Evolutionary conservation across 2,329 filamentous ascomycete genomes (phyloP).

Genomic region (Neonectria coccinea): DNA sequence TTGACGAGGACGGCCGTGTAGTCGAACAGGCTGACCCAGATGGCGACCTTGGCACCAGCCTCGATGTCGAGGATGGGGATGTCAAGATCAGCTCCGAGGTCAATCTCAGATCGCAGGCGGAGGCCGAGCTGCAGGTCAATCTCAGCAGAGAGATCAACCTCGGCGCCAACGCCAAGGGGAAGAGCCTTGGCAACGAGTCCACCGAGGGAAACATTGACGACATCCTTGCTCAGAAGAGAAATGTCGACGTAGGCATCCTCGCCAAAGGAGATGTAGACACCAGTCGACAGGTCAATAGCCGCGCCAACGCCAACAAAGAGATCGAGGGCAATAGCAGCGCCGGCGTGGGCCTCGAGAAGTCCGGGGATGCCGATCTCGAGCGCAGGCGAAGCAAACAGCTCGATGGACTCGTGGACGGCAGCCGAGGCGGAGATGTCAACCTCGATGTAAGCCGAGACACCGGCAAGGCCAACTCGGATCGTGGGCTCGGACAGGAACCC

Average conservation of each 20-base stretch:
- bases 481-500: conserved; percentile 54
- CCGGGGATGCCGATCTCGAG: conserved; percentile 55
- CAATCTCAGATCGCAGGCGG: conserved; percentile 62
- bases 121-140: conserved; percentile 62
- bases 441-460: conserved; percentile 64
- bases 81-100: conserved; percentile 50
- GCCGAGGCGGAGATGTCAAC: conserved; percentile 59
- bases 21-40: conserved; percentile 67
- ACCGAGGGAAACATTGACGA: conserved; percentile 56
- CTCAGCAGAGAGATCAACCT: conserved; percentile 53
- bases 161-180: conserved; percentile 41
- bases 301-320: conserved; percentile 63
- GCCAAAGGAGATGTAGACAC: conserved; percentile 60
- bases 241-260: conserved; percentile 57
- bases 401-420: conserved; percentile 62
- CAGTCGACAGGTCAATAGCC: conserved; percentile 61
- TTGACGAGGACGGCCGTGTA: conserved; percentile 58
- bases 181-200: conserved; percentile 45
- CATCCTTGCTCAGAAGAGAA: conserved; percentile 55
- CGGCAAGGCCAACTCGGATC: conserved; percentile 60
- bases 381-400: conserved; percentile 58
- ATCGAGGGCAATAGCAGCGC: conserved; percentile 63
- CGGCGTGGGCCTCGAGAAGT: conserved; percentile 52
- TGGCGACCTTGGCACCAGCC: conserved; percentile 57
- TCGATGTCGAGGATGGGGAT: conserved; percentile 47